Conservation (phyloP, 257 asterid genomes). For the Petrea volubilis region DNA sequence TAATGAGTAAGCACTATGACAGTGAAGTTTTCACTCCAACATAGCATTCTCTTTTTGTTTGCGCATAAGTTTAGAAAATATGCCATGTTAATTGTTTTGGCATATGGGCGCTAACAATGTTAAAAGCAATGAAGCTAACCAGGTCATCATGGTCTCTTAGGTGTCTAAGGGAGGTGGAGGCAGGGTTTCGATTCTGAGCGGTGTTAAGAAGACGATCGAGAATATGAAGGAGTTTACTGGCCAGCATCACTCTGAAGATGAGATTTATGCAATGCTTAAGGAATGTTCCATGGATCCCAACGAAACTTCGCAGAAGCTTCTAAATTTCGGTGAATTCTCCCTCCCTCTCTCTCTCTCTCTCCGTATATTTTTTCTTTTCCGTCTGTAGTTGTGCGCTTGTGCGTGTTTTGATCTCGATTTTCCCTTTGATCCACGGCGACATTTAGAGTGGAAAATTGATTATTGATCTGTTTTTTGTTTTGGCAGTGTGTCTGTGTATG, state of each 20-base stretch:
- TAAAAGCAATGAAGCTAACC: conserved; percentile 6
- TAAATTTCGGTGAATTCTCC: conserved; percentile 60
- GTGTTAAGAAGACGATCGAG: conserved; percentile 73
- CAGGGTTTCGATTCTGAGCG: conserved; percentile 80
- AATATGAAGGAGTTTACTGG: conserved; percentile 87
- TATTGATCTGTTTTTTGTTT: conserved; percentile 27
- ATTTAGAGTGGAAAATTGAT: conserved; percentile 17
- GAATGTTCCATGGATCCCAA: conserved; percentile 98
- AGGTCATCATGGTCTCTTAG: background rate
- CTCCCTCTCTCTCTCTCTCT: background rate
- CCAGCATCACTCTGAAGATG: conserved; percentile 82
- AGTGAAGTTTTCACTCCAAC: too few relatives aligned
- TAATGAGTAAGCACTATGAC: too few relatives aligned
- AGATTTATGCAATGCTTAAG: conserved; percentile 87
- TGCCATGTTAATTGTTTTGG: background rate
- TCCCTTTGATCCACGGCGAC: conserved; percentile 36
- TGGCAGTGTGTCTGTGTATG: conserved; percentile 5
- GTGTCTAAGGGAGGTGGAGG: conserved; percentile 48
- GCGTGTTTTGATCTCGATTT: conserved; percentile 36
- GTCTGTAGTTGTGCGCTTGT: background rate
- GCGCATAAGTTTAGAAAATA: background rate
- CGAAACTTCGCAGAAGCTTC: conserved; percentile 85
- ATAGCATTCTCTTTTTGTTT: background rate
- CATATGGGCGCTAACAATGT: background rate
- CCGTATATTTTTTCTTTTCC: background rate